Conservation (phyloP, 1,284 basidiomycete genomes). For the Apiotrichum montevideense region DNA sequence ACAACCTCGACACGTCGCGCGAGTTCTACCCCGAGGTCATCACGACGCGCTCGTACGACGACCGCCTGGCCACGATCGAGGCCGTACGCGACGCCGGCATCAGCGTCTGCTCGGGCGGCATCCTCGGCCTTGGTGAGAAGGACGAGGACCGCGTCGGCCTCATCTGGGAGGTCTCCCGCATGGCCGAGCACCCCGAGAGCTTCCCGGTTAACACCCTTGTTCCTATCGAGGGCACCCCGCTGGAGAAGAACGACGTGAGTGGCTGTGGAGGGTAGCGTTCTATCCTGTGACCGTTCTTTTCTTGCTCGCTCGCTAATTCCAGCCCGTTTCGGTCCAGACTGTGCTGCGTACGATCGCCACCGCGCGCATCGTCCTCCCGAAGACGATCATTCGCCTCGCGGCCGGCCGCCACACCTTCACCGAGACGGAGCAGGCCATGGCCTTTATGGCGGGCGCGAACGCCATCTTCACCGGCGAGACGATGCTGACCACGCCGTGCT, state of each 20-base stretch:
- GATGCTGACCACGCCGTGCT: constrained; percentile 96
- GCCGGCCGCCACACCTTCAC: constrained; percentile 85
- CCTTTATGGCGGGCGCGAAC: constrained; percentile 97
- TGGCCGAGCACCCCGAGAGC: constrained; percentile 79
- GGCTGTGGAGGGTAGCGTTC: no score
- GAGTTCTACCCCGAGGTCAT: constrained; percentile 97
- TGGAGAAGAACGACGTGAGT: constrained; percentile 53
- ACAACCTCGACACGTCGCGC: constrained; percentile 95
- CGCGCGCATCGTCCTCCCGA: constrained; percentile 83
- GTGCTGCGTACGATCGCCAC: constrained; percentile 92
- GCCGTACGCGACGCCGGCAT: constrained; percentile 93
- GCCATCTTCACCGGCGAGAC: constrained; percentile 95
- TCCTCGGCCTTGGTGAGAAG: constrained; percentile 87
- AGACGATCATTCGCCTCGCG: constrained; percentile 89
- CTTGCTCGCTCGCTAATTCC: constrained; percentile 50
- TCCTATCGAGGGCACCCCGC: constrained; percentile 56
- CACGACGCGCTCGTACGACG: constrained; percentile 90
- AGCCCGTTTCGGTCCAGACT: constrained; percentile 75
- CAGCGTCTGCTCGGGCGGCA: constrained; percentile 94
- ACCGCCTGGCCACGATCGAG: constrained; percentile 79
- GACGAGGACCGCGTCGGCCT: constrained; percentile 86
- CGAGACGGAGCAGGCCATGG: constrained; percentile 91
- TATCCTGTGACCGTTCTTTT: no score
- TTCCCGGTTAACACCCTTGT: constrained; percentile 96
- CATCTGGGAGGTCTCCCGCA: constrained; percentile 87